Evolutionary conservation across 768 basidiomycete species (phyloP).

Genomic region (Cystobasidium onofrii): DNA sequence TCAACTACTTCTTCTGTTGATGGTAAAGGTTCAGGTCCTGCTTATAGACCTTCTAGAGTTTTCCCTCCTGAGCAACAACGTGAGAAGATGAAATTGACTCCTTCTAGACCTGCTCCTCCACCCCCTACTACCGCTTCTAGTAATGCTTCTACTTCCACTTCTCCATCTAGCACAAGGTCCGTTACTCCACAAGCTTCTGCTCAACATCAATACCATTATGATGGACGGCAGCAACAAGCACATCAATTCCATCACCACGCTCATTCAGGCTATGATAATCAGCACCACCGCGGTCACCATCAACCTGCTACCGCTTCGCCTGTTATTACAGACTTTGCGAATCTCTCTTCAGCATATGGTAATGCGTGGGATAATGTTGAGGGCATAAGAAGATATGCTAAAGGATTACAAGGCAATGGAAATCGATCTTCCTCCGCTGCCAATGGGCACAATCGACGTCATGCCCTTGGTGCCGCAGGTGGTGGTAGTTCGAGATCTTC

Average conservation of each 20-base stretch:
- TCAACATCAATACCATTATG: neutral
- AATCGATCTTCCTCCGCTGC: neutral
- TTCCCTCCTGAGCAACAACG: neutral
- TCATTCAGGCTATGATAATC: neutral
- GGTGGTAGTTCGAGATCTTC: neutral
- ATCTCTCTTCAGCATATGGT: conserved; percentile 56
- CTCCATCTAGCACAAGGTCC: neutral
- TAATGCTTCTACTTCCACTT: neutral
- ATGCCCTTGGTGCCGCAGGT: neutral
- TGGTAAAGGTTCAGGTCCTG: neutral
- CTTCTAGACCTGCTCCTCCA: conserved; percentile 38
- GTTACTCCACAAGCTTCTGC: neutral
- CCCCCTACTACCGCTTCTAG: conserved; percentile 43
- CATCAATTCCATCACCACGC: neutral
- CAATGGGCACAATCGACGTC: neutral
- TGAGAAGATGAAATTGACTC: conserved; percentile 2
- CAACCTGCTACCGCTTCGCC: neutral
- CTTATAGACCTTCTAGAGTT: neutral
- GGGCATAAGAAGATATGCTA: conserved; percentile 66
- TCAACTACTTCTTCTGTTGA: neutral
- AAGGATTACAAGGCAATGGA: conserved; percentile 42
- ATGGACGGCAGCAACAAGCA: neutral
- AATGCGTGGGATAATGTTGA: conserved; percentile 83
- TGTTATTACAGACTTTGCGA: conserved; percentile 49
- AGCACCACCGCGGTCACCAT: neutral